Conservation (phyloP, 192 early-diverging fungal species). For the Umbelopsis sp. region DNA sequence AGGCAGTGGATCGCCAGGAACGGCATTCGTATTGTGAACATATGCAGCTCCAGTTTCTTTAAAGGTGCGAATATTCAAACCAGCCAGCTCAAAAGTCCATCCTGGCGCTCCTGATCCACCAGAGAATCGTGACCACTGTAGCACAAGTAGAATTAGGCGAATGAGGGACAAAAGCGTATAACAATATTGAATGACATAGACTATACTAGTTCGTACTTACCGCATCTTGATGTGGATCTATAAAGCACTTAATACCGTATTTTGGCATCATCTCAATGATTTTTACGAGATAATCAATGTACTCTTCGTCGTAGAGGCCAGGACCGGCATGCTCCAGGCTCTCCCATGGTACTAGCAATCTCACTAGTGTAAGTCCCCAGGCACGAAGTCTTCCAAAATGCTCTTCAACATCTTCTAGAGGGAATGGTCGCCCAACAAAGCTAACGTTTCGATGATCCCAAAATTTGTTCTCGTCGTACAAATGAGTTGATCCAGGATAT, state of each 20-base stretch:
- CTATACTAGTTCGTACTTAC: slow-evolving; percentile 31
- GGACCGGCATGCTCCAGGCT: slow-evolving; percentile 78
- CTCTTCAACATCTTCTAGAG: slow-evolving; percentile 69
- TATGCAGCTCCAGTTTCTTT: slow-evolving; percentile 78
- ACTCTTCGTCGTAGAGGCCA: slow-evolving; percentile 82
- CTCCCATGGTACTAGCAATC: slow-evolving; percentile 83
- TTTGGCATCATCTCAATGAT: slow-evolving; percentile 66
- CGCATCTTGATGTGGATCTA: slow-evolving; percentile 89
- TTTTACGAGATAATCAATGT: slow-evolving; percentile 72
- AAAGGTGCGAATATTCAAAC: slow-evolving; percentile 73
- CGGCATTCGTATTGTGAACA: slow-evolving; percentile 68
- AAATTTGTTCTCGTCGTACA: slow-evolving; percentile 53
- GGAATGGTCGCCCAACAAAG: slow-evolving; percentile 80
- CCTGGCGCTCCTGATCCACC: slow-evolving; percentile 85
- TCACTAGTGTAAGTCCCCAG: slow-evolving; percentile 84
- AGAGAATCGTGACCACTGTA: slow-evolving; percentile 68
- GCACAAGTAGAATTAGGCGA: slow-evolving; percentile 1
- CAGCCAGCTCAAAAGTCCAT: slow-evolving; percentile 86
- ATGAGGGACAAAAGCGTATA: no score
- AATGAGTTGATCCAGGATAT: slow-evolving; percentile 61
- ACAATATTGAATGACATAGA: no score
- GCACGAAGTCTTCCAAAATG: slow-evolving; percentile 71
- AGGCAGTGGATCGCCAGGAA: slow-evolving; percentile 46
- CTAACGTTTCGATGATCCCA: slow-evolving; percentile 75
- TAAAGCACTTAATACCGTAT: slow-evolving; percentile 83